Evolutionary conservation across 768 basidiomycete genomes (phyloP).

Genomic region (Lactarius hatsudake): DNA sequence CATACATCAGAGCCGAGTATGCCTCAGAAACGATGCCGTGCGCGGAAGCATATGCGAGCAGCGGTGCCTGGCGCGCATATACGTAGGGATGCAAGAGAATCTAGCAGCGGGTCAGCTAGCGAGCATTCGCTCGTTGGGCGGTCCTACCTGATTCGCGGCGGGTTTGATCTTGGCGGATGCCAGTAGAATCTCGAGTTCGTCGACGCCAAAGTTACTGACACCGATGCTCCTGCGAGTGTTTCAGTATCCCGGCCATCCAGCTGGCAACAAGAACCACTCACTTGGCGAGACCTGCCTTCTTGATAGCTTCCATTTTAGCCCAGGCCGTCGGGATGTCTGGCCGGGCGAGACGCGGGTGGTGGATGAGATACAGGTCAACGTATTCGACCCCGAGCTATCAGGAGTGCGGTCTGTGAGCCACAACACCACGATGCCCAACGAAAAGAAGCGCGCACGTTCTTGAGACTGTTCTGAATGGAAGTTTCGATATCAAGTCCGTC

Average conservation of each 20-base stretch:
- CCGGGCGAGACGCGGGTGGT: constrained; percentile 49
- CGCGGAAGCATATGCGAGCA: constrained; percentile 54
- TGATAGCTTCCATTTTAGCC: constrained; percentile 59
- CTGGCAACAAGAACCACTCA: constrained; percentile 24
- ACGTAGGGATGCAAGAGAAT: constrained; percentile 74
- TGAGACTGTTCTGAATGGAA: constrained; percentile 55
- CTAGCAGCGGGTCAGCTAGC: constrained; percentile 35
- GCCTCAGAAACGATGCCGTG: constrained; percentile 69
- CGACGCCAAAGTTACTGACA: constrained; percentile 63
- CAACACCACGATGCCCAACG: neutral
- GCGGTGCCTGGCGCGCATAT: constrained; percentile 47
- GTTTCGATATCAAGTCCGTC: constrained; percentile 51
- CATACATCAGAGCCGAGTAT: constrained; percentile 65
- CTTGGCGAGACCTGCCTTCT: constrained; percentile 57
- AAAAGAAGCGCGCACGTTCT: constrained; percentile 43
- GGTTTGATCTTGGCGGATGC: constrained; percentile 61
- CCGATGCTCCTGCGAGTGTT: constrained; percentile 59
- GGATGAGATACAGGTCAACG: constrained; percentile 72
- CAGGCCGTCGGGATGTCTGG: constrained; percentile 63
- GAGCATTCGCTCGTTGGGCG: constrained; percentile 1
- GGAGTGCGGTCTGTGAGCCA: neutral
- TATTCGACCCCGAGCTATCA: constrained; percentile 58
- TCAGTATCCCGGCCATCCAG: neutral
- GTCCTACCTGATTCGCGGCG: constrained; percentile 71
- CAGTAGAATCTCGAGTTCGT: constrained; percentile 53